Conservation (phyloP, 2,329 filamentous ascomycete species). For the Incumbomyces delicatus region DNA sequence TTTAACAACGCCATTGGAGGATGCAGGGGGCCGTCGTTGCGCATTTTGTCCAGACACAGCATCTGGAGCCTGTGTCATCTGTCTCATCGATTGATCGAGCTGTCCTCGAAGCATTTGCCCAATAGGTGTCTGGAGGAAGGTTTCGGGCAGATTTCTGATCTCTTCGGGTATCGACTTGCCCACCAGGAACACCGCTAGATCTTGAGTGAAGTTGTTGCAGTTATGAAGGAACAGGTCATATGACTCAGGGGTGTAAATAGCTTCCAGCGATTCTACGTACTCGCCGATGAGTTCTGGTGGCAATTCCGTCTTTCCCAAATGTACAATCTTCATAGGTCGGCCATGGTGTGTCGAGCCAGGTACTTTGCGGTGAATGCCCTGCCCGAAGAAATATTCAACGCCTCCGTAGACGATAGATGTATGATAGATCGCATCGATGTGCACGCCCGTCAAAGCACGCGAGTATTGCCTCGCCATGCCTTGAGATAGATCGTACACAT, state of each 20-base stretch:
- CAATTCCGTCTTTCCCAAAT: constrained; percentile 66
- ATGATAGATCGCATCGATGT: constrained; percentile 90
- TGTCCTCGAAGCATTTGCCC: constrained; percentile 80
- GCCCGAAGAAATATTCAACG: constrained; percentile 86
- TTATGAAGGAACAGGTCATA: constrained; percentile 89
- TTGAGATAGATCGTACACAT: constrained; percentile 68
- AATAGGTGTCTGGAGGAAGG: constrained; percentile 75
- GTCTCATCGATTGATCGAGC: constrained; percentile 54
- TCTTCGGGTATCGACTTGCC: constrained; percentile 81
- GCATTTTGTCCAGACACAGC: constrained; percentile 16
- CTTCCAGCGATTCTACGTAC: constrained; percentile 73
- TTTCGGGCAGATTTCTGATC: constrained; percentile 75
- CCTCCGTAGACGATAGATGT: constrained; percentile 77
- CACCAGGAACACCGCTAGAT: constrained; percentile 78
- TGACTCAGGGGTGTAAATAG: constrained; percentile 74
- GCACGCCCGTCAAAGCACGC: constrained; percentile 50
- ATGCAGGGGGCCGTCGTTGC: constrained; percentile 10
- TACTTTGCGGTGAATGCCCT: constrained; percentile 69
- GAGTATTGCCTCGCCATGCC: constrained; percentile 49
- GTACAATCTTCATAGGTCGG: constrained; percentile 63
- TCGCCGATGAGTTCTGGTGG: constrained; percentile 75
- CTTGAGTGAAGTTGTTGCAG: constrained; percentile 96
- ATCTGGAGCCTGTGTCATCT: constrained; percentile 50
- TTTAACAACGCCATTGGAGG: constrained; percentile 1
- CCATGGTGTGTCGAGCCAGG: constrained; percentile 84